phyloP scores from a whole-genome alignment of 208 protist genomes.

The Trypanosomatidae sp. region DNA sequence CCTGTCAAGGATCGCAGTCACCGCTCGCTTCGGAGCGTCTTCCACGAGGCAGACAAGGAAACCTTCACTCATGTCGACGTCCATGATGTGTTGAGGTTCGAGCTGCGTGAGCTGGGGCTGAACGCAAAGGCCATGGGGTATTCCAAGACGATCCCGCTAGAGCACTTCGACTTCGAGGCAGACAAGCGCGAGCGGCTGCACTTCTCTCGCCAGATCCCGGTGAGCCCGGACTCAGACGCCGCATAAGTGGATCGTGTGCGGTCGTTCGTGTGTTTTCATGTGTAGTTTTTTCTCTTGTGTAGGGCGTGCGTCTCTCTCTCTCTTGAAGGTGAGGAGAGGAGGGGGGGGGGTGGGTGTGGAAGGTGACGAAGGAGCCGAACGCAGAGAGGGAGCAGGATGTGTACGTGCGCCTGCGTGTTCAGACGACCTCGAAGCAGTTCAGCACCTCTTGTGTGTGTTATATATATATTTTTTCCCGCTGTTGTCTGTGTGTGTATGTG shows the following conservation, averaged over 20 bases:
- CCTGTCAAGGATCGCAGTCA: conserved; percentile 21
- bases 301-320: background rate
- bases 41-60: conserved; percentile 27
- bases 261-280: conserved; percentile 1
- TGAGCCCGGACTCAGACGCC: conserved; percentile 43
- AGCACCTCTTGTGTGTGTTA: background rate
- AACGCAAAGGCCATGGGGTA: conserved; percentile 78
- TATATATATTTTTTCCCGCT: too few species aligned
- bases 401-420: background rate
- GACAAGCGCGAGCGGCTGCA: conserved; percentile 64
- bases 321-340: background rate
- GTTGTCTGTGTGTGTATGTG: background rate
- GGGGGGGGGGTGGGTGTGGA: background rate
- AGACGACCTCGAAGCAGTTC: background rate
- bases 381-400: background rate
- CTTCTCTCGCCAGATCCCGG: conserved; percentile 72
- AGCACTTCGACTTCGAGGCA: conserved; percentile 75
- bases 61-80: conserved; percentile 70
- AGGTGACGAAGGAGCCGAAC: background rate
- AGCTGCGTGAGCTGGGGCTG: conserved; percentile 70
- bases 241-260: conserved; percentile 5
- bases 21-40: conserved; percentile 26
- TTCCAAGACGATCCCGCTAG: conserved; percentile 69
- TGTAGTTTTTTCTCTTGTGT: background rate
- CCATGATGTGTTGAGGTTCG: conserved; percentile 68